phyloP scores from a whole-genome alignment of 2,329 filamentous ascomycete species.

The Penicillium sp. region DNA sequence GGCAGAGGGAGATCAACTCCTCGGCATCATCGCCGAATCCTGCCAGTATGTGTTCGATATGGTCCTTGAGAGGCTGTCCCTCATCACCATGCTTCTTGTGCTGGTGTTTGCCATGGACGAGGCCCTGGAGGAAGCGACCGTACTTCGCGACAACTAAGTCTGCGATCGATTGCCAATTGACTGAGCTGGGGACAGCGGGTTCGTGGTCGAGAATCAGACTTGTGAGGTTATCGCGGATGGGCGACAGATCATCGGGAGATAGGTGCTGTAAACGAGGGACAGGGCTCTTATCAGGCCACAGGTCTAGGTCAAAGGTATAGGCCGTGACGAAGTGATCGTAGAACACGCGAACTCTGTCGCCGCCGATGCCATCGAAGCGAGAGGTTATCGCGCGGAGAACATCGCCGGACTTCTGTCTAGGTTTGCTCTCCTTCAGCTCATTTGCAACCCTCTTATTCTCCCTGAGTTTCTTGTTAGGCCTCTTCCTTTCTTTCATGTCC shows the following conservation, averaged over 20 bases:
- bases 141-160: conserved; percentile 71
- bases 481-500: too few species aligned
- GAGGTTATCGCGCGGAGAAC: conserved; percentile 31
- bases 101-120: conserved; percentile 32
- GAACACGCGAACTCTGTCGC: conserved; percentile 50
- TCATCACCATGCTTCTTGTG: conserved; percentile 34
- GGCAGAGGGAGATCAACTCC: conserved; percentile 38
- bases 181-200: conserved; percentile 24
- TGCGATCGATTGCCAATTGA: conserved; percentile 70
- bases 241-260: conserved; percentile 35
- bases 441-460: too few species aligned
- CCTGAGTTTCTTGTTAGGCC: too few species aligned
- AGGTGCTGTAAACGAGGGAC: conserved; percentile 47
- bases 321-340: conserved; percentile 56
- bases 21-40: background rate
- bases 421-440: too few species aligned
- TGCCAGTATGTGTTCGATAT: too few species aligned
- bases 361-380: conserved; percentile 39
- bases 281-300: conserved; percentile 41
- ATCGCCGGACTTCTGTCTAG: background rate
- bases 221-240: conserved; percentile 52
- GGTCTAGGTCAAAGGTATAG: conserved; percentile 49
- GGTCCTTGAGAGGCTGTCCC: background rate
- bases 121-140: conserved; percentile 55
- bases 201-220: conserved; percentile 44